Evolutionary conservation across 768 basidiomycete genomes (phyloP), one percentile per base, ranked within the genome.

Genomic region (Amanita exitialis): DNA sequence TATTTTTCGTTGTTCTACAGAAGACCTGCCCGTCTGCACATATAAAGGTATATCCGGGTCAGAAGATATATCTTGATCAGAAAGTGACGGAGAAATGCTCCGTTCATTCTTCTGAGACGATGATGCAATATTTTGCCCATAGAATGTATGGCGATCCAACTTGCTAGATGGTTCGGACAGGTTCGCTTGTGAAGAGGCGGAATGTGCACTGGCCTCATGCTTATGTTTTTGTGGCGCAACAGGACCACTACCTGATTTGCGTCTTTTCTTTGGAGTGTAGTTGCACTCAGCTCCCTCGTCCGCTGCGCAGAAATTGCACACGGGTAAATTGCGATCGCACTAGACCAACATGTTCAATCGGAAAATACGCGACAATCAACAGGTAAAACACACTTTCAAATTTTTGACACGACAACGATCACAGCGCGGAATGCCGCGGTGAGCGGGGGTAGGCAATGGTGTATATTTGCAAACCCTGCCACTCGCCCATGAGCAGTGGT

Each of bases 281-380:
- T 83, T 82, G 64, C 83, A 85, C 44, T 78, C 76, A 13, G 66
- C 63, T 35, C 72, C 73, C 44, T 74, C 69, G 52, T 72, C 69
- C 44, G 77, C 77, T 35, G 69, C 68, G 51, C 83, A 86, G 53
- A 83, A 78, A 57, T 83, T 83, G 65, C 83, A 86, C 23, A 82
- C 71, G 0, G 83, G 83, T 37, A 85, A 69, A 60, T 80, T 83
- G 45, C 84, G 73, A 61, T 86, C 84, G 62, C 83, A 86, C 83
- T 86, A 53, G 20, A 51, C 44, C 28, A 50, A 35, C 49, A 32
- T 27, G 44, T 18, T 28, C 13, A 18, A 10, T 47, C 18, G 25
- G 42, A 23, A 6, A 35, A 37, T 39, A 42, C 35, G 43, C 16
- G 52, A 21, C 30, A 18, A 44, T 30, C 23, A 46, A 54, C 42